phyloP scores from a whole-genome alignment of 2,329 filamentous ascomycete species.

The Incumbomyces lentus region DNA sequence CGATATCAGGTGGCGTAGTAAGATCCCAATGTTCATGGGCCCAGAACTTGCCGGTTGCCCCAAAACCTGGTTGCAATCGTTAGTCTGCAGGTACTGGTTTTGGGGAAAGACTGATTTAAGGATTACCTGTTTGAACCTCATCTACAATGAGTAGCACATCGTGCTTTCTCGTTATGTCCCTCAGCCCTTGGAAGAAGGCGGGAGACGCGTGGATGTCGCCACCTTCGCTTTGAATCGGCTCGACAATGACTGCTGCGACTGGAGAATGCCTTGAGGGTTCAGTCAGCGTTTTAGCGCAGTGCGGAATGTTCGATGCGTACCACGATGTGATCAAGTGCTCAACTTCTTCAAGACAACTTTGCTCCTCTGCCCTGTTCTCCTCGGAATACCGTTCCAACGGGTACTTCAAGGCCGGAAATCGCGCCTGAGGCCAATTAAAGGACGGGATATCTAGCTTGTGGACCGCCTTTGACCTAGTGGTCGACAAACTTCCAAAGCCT shows the following conservation, averaged over 20 bases:
- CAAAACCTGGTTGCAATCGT: constrained; percentile 41
- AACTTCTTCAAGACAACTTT: constrained; percentile 65
- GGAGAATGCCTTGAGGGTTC: too few species aligned
- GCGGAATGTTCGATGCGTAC: too few species aligned
- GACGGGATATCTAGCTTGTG: constrained; percentile 91
- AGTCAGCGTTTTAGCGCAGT: too few species aligned
- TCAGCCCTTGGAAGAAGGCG: constrained; percentile 73
- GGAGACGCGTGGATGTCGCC: constrained; percentile 88
- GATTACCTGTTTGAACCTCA: constrained; percentile 71
- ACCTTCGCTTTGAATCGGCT: constrained; percentile 86
- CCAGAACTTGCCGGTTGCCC: constrained; percentile 89
- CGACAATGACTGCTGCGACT: constrained; percentile 69
- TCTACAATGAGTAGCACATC: constrained; percentile 61
- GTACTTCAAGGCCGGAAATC: constrained; percentile 76
- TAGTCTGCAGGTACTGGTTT: too few species aligned
- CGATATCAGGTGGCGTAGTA: not conserved
- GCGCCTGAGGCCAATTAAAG: constrained; percentile 87
- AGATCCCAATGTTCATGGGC: constrained; percentile 90
- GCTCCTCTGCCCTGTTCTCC: constrained; percentile 72
- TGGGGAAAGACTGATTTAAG: not conserved
- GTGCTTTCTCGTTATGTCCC: constrained; percentile 64
- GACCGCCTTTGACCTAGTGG: constrained; percentile 82
- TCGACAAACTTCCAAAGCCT: constrained; percentile 75
- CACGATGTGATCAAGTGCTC: constrained; percentile 71
- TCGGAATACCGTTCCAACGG: constrained; percentile 66